phyloP scores from a whole-genome alignment of 345 rosid species.

The Eucalyptus fibrosa region DNA sequence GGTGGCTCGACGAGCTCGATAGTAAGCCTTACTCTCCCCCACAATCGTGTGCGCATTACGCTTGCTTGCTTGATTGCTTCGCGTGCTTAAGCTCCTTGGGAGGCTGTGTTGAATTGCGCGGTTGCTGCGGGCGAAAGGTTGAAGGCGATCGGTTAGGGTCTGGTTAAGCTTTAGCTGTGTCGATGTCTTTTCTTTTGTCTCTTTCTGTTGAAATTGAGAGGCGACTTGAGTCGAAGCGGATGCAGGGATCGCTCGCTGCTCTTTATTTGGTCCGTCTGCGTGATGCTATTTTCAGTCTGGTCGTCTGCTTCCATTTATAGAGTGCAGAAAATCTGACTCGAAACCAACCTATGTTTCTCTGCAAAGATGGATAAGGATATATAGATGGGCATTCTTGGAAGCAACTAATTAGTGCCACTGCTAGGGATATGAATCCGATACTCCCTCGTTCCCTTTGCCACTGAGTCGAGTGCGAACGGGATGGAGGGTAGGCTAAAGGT shows the following conservation, averaged over 20 bases:
- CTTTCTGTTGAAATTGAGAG: not conserved
- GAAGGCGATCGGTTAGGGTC: not conserved
- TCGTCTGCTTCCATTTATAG: not conserved
- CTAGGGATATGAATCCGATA: not conserved
- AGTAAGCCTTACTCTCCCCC: constrained; percentile 22
- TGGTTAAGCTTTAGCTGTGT: not conserved
- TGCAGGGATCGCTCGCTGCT: not conserved
- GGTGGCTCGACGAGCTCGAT: constrained; percentile 83
- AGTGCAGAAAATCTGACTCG: not conserved
- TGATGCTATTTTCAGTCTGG: not conserved
- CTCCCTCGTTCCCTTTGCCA: not conserved
- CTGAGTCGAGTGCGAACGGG: not conserved
- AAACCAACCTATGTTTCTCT: not conserved
- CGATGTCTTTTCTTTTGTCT: not conserved
- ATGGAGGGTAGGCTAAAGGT: not conserved
- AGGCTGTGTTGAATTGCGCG: not conserved
- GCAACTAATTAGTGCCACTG: not conserved
- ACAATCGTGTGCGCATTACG: not conserved
- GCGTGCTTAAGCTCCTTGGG: not conserved
- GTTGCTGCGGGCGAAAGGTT: too few species aligned
- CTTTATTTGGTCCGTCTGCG: not conserved
- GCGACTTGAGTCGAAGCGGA: not conserved
- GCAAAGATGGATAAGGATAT: not conserved
- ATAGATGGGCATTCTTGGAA: not conserved
- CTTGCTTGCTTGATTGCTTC: not conserved